Evolutionary conservation across 768 basidiomycete species (phyloP), one percentile per base, ranked within the genome.

Genomic region (Pholiota microspora): DNA sequence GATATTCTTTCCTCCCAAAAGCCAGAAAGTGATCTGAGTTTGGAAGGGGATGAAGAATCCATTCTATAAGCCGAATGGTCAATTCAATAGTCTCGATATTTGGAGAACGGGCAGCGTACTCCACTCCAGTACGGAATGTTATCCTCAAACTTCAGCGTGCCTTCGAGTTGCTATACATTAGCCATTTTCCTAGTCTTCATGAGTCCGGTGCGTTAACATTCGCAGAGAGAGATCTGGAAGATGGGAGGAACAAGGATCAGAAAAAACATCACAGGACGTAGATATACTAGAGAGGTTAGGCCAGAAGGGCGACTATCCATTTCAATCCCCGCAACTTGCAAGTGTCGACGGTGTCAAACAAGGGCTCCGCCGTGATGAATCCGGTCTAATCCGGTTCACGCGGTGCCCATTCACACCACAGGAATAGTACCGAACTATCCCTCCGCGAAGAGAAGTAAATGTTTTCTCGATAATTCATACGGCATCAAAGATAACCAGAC

Each of bases 121-220:
- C 73, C 76, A 35, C 73, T 75, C 82, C 81, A 83, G 57, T 83
- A 82, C 7, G 75, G 66, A 50, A 83, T 74, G 53, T 83, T 69
- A 1, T 75, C 73, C 27, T 71, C 70, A 62, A 83, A 83, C 49
- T 72, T 73, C 44, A 84, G 63, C 6, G 78, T 82, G 27, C 82
- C 83, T 64, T 76, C 62, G 10, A 84, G 60, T 57, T 66, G 71
- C 82, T 83, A 56, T 6, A 25, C 5, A 52, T 36, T 36, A 4
- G 7, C 35, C 35, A 36, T 36, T 7, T 36, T 36, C 29, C 29
- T 6, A 6, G 29, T 6, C 6, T 31, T 6, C 12, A 6, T 6
- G 6, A 12, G 6, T 31, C 12, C 7, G 7, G 12, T 6, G 29
- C 4, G 7, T 23, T 3, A 18, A 42, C 40, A 42, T 42, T 6